These are phyloP conservation scores for Geranomyces variabilis DNA, from an alignment of 192 early-diverging fungal genomes.

Conservation along the genomic window DNA sequence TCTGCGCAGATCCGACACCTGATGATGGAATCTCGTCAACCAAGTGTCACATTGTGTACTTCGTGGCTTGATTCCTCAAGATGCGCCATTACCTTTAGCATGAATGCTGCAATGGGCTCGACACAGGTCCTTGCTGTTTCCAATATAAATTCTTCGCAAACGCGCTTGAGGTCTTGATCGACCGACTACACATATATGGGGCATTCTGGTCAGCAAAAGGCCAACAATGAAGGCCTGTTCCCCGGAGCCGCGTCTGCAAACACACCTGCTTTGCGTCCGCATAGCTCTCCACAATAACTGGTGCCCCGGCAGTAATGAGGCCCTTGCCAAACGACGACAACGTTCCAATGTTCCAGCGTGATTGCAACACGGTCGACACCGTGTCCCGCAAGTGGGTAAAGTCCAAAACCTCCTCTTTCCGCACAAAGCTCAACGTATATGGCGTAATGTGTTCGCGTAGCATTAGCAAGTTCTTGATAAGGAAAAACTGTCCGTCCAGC, in stretches of 20 bases:
- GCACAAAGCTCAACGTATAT: conserved; percentile 77
- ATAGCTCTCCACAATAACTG: conserved; percentile 39
- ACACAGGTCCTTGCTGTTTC: conserved; percentile 65
- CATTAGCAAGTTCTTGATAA: conserved; percentile 86
- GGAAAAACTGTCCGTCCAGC: conserved; percentile 77
- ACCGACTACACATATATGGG: conserved; percentile 43
- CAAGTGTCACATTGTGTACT: no score
- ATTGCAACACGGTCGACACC: conserved; percentile 34
- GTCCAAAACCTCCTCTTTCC: conserved; percentile 65
- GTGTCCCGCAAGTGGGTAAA: conserved; percentile 64
- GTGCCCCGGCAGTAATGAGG: conserved; percentile 32
- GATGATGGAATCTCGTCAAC: no score
- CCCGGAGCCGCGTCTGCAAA: no score
- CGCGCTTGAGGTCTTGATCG: conserved; percentile 67
- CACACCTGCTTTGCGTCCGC: conserved; percentile 46
- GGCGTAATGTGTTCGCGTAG: conserved; percentile 79
- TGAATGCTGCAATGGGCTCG: conserved; percentile 67
- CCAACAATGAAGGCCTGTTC: no score
- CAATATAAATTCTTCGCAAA: conserved; percentile 79
- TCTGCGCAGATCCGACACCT: conserved; percentile 19
- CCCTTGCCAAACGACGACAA: conserved; percentile 36
- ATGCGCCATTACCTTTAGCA: conserved; percentile 75
- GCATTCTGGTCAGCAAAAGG: background rate
- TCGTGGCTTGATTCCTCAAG: no score
- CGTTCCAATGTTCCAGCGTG: conserved; percentile 34